Conservation (phyloP, 805 yeast genomes). For the Candida sithepensis region DNA sequence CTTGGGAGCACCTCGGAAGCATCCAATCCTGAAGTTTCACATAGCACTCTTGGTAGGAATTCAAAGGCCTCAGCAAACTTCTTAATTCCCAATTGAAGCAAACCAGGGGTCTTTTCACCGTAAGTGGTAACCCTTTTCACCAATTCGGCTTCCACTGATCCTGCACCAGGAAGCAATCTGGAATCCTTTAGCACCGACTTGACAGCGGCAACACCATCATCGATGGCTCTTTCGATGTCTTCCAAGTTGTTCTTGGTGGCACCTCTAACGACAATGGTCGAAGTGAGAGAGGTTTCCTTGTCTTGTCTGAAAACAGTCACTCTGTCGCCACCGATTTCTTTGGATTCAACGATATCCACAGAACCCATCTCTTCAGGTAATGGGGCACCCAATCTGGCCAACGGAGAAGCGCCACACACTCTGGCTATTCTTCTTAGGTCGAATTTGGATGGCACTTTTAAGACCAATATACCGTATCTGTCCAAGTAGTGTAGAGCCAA, state of each 20-base stretch:
- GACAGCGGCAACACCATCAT: slow-evolving; percentile 91
- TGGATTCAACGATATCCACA: slow-evolving; percentile 83
- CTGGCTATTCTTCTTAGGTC: slow-evolving; percentile 91
- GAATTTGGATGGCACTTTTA: slow-evolving; percentile 90
- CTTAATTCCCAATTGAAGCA: slow-evolving; percentile 89
- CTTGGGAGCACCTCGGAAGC: slow-evolving; percentile 85
- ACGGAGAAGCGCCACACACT: slow-evolving; percentile 96
- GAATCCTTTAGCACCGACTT: slow-evolving; percentile 85
- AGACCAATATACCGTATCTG: slow-evolving; percentile 77
- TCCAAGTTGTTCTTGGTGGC: slow-evolving; percentile 93
- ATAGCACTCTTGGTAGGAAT: slow-evolving; percentile 85
- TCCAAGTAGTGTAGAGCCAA: slow-evolving; percentile 89
- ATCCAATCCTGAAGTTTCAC: slow-evolving; percentile 93
- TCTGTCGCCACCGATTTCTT: slow-evolving; percentile 96
- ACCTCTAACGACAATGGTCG: slow-evolving; percentile 92
- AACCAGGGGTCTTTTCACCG: slow-evolving; percentile 94
- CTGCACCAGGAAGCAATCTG: slow-evolving; percentile 90
- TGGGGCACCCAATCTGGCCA: slow-evolving; percentile 92
- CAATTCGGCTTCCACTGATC: slow-evolving; percentile 88
- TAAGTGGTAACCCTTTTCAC: slow-evolving; percentile 73
- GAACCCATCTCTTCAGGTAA: slow-evolving; percentile 90
- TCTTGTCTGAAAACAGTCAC: slow-evolving; percentile 91
- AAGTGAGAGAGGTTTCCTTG: slow-evolving; percentile 64
- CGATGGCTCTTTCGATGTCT: slow-evolving; percentile 95
- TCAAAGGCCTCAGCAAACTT: slow-evolving; percentile 93